Evolutionary conservation across 1,284 basidiomycete genomes (phyloP).

Genomic region (Kalmanozyma brasiliensis): DNA sequence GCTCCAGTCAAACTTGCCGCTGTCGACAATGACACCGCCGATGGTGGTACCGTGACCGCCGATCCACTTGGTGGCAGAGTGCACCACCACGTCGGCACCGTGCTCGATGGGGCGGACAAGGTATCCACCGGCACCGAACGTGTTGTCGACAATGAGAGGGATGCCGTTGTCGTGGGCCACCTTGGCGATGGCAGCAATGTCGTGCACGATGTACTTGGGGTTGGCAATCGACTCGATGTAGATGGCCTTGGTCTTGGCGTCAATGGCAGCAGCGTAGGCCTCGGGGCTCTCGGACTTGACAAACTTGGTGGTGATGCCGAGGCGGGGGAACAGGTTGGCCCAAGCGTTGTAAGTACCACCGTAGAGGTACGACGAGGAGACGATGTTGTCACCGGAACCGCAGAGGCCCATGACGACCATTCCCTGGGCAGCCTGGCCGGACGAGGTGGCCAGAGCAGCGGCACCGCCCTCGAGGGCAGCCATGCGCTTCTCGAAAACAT

Average conservation of each 20-base stretch:
- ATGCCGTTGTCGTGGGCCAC: conserved; percentile 80
- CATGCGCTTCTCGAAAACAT: conserved; percentile 85
- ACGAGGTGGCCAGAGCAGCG: conserved; percentile 81
- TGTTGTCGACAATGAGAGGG: conserved; percentile 88
- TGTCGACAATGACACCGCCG: conserved; percentile 82
- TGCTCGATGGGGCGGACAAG: conserved; percentile 79
- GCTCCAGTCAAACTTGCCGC: conserved; percentile 85
- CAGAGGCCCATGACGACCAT: conserved; percentile 76
- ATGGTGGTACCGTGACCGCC: conserved; percentile 90
- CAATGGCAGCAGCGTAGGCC: conserved; percentile 75
- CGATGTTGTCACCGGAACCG: conserved; percentile 81
- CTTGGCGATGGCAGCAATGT: conserved; percentile 80
- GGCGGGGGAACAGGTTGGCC: conserved; percentile 78
- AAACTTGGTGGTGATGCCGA: conserved; percentile 81
- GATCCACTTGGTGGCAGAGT: conserved; percentile 91
- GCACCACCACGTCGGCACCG: conserved; percentile 86
- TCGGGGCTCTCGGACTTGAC: conserved; percentile 75
- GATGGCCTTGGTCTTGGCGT: conserved; percentile 70
- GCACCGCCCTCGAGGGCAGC: conserved; percentile 84
- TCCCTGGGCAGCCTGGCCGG: conserved; percentile 84
- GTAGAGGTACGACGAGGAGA: conserved; percentile 72
- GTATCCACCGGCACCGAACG: conserved; percentile 85
- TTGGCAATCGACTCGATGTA: conserved; percentile 87
- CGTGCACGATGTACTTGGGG: conserved; percentile 79
- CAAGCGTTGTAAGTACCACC: conserved; percentile 85